Conservation (phyloP, 257 asterid genomes). For the Rhazya stricta region DNA sequence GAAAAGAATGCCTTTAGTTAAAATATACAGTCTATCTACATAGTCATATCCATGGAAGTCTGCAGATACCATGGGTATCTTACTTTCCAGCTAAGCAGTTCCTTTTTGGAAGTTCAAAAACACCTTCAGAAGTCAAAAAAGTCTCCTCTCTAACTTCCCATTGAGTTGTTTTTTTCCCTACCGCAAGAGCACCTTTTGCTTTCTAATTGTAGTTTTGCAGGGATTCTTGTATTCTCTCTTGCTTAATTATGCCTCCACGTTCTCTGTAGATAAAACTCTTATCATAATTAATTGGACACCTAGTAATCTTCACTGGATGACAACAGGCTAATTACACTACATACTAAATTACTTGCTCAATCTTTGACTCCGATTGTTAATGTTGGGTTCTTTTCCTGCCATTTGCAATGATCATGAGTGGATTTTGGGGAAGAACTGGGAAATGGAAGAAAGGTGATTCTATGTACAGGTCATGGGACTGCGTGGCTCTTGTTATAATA, state of each 20-base stretch:
- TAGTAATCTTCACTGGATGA: neutral
- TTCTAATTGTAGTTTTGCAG: neutral
- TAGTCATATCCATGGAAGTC: neutral
- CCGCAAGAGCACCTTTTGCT: neutral
- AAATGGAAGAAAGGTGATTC: neutral
- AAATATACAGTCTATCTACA: neutral
- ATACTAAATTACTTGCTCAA: neutral
- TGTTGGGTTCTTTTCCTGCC: neutral
- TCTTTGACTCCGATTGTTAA: neutral
- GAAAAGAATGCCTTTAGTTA: neutral
- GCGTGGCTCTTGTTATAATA: neutral
- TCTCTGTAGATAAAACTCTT: neutral
- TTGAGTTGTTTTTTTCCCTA: neutral
- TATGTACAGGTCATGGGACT: neutral
- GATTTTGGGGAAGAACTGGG: neutral
- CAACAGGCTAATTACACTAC: neutral
- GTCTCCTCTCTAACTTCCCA: neutral
- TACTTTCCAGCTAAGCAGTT: neutral
- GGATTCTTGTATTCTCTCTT: neutral
- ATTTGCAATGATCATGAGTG: neutral
- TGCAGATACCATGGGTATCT: neutral
- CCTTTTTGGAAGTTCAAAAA: neutral
- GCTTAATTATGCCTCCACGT: neutral
- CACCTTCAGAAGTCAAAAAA: neutral
- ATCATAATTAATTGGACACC: neutral